Percentiles rank a stretch among this genome's conserved stretches.
Conservation (phyloP, 768 basidiomycete species). For the Macrolepiota albuminosa region DNA sequence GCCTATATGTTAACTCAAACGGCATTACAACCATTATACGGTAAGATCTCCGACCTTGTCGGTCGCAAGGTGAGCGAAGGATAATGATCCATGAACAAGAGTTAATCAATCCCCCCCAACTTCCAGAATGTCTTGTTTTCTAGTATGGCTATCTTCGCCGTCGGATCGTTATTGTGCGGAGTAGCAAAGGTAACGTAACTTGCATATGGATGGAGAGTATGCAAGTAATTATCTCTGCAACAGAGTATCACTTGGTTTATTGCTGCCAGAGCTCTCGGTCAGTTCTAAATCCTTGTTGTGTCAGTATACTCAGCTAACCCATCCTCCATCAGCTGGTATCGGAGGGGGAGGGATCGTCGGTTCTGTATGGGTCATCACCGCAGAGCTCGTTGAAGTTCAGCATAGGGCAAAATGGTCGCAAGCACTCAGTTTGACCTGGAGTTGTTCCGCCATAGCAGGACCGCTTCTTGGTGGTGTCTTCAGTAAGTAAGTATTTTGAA, state of each 20-base stretch:
- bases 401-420: conserved; percentile 81
- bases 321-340: conserved; percentile 49
- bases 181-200: conserved; percentile 52
- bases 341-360: conserved; percentile 88
- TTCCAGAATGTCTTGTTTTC: conserved; percentile 60
- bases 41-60: conserved; percentile 71
- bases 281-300: not conserved
- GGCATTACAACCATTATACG: conserved; percentile 80
- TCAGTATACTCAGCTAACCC: not conserved
- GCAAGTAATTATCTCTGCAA: conserved; percentile 6
- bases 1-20: conserved; percentile 86
- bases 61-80: conserved; percentile 61
- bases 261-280: conserved; percentile 50
- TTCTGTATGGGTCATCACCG: conserved; percentile 82
- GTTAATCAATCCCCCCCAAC: not conserved
- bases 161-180: conserved; percentile 80
- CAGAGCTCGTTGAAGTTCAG: conserved; percentile 72
- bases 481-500: conserved; percentile 49
- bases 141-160: conserved; percentile 70
- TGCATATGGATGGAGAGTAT: conserved; percentile 15
- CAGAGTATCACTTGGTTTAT: conserved; percentile 64
- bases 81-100: not conserved
- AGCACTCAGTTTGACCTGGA: conserved; percentile 82
- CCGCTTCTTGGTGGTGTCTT: conserved; percentile 81
- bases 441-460: conserved; percentile 79